Conservation (phyloP, 225 moss, liverwort and hornwort genomes). For the Sphagnum contortum region DNA sequence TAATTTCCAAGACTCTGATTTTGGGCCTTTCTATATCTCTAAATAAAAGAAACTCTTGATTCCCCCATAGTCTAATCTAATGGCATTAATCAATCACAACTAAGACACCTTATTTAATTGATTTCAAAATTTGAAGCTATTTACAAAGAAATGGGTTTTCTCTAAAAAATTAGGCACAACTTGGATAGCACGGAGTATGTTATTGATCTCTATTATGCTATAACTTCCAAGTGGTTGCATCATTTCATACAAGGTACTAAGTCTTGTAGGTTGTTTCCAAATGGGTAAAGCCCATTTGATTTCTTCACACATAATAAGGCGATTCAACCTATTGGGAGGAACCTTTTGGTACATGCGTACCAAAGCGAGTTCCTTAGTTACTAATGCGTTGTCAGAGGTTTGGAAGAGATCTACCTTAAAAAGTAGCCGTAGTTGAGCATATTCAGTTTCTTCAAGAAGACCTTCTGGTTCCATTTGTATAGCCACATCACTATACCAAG, state of each 20-base stretch:
- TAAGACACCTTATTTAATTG: no score
- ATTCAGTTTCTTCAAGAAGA: background rate
- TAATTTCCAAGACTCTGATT: no score
- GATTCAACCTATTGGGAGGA: background rate
- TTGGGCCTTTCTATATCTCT: no score
- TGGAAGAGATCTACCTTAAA: background rate
- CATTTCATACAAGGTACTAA: background rate
- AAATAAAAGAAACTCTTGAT: no score
- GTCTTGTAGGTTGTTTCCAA: background rate
- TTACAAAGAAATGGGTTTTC: background rate
- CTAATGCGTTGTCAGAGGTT: no score
- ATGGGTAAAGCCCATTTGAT: background rate
- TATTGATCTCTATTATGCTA: background rate
- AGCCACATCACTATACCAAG: slow-evolving; percentile 3
- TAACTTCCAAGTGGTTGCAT: background rate
- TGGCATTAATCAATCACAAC: no score
- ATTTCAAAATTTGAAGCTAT: background rate
- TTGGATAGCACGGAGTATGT: background rate
- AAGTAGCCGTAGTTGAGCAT: slow-evolving; percentile 5
- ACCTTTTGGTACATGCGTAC: background rate
- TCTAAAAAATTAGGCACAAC: background rate
- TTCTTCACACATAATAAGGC: background rate
- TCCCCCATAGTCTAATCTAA: no score
- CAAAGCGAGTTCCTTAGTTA: background rate
- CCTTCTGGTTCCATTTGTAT: slow-evolving; percentile 6